A percentile compares a stretch with the other conserved stretches of the same genome.
Conservation (phyloP, 768 basidiomycete genomes). For the Rhizopogon vulgaris region DNA sequence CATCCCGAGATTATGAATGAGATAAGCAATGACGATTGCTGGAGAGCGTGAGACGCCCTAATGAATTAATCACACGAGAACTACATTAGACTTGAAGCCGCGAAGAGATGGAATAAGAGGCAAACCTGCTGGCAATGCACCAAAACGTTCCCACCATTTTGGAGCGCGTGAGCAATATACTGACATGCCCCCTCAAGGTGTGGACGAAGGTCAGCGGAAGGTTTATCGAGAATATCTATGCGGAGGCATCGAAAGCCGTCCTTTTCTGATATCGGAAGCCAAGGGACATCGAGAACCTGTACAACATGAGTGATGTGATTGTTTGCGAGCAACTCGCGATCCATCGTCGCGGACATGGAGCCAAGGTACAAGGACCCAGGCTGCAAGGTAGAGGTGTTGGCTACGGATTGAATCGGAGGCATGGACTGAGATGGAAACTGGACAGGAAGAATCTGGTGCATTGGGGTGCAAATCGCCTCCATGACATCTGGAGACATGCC, state of each 20-base stretch:
- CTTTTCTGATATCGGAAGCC: conserved; percentile 45
- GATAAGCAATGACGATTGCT: conserved; percentile 74
- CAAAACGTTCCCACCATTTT: conserved; percentile 56
- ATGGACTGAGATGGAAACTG: conserved; percentile 16
- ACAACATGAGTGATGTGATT: conserved; percentile 55
- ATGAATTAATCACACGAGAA: not conserved
- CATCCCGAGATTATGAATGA: conserved; percentile 71
- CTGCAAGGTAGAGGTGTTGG: conserved; percentile 7
- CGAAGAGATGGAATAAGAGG: not conserved
- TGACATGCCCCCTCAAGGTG: conserved; percentile 65
- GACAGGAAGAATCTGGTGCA: conserved; percentile 63
- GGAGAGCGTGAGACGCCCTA: conserved; percentile 77
- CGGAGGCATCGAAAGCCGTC: conserved; percentile 51
- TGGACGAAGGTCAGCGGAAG: conserved; percentile 54
- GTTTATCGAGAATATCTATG: conserved; percentile 62
- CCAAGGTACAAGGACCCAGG: conserved; percentile 64
- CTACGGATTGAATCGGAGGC: conserved; percentile 13
- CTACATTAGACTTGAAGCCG: not conserved
- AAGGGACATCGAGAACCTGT: conserved; percentile 61
- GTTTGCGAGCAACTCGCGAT: conserved; percentile 42
- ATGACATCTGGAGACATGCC: conserved; percentile 67
- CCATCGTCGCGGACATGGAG: conserved; percentile 55
- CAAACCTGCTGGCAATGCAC: conserved; percentile 81
- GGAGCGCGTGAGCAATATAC: conserved; percentile 59
- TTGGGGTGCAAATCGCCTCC: conserved; percentile 81